Conservation (phyloP, 2,329 filamentous ascomycete species). For the Aureobasidium musti region DNA sequence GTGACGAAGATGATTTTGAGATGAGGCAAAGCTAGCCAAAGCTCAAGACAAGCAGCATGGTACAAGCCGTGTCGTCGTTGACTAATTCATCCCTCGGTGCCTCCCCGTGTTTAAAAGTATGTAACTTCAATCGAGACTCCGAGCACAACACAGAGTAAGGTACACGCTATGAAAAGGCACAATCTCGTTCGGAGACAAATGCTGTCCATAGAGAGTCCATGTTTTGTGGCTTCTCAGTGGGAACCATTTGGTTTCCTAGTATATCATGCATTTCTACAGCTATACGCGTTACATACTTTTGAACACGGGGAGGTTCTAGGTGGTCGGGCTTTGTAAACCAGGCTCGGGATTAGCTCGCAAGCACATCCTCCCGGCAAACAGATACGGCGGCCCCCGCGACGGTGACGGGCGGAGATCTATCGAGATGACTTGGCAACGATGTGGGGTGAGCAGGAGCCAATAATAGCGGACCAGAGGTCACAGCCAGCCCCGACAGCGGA, state of each 20-base stretch:
- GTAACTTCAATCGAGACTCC: no score
- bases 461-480: not conserved
- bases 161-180: no score
- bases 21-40: conserved; percentile 11
- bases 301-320: no score
- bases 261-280: no score
- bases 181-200: no score
- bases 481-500: not conserved
- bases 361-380: not conserved
- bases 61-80: not conserved
- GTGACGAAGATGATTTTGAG: conserved; percentile 1
- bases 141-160: no score
- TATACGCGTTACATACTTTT: no score
- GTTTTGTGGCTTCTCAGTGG: no score
- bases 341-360: conserved; percentile 14
- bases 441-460: not conserved
- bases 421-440: conserved; percentile 25
- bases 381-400: not conserved
- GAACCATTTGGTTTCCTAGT: no score
- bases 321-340: conserved; percentile 9
- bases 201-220: no score
- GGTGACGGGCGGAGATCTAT: conserved; percentile 1
- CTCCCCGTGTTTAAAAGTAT: no score
- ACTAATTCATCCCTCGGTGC: not conserved
- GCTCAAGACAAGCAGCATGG: not conserved